These are phyloP conservation scores for Kluyveromyces starmeri DNA, from an alignment of 805 yeast genomes.

Conservation along the genomic window DNA sequence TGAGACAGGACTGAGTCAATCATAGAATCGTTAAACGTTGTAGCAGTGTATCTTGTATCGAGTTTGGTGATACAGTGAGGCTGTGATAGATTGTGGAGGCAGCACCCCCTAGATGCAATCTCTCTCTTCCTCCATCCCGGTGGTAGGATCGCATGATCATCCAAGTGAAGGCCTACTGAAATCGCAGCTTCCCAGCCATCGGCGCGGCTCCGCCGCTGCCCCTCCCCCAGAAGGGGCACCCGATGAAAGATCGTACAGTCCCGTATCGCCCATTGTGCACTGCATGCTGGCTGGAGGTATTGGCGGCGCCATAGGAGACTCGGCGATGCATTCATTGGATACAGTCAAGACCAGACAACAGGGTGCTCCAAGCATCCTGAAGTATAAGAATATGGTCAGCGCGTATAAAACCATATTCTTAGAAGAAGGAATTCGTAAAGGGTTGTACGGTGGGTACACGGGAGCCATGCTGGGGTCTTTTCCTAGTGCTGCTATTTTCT, in stretches of 20 bases:
- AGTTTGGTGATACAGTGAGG: no score
- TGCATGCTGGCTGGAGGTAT: slow-evolving; percentile 86
- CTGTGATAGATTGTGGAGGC: no score
- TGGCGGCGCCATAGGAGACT: slow-evolving; percentile 91
- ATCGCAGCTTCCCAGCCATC: not conserved
- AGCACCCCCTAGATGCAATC: no score
- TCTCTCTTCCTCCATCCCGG: slow-evolving; percentile 18
- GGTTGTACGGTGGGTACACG: slow-evolving; percentile 84
- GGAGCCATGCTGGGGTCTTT: slow-evolving; percentile 91
- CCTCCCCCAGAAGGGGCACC: slow-evolving; percentile 2
- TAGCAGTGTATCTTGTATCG: no score
- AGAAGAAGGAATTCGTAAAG: slow-evolving; percentile 79
- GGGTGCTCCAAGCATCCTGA: slow-evolving; percentile 60
- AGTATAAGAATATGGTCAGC: slow-evolving; percentile 64
- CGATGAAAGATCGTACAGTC: slow-evolving; percentile 1
- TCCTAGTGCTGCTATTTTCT: slow-evolving; percentile 92
- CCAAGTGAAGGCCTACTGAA: slow-evolving; percentile 4
- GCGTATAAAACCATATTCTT: slow-evolving; percentile 68
- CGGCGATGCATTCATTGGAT: slow-evolving; percentile 90
- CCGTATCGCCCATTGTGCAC: slow-evolving; percentile 36
- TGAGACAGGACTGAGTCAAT: no score
- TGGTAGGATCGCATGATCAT: slow-evolving; percentile 7
- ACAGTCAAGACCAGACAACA: slow-evolving; percentile 97
- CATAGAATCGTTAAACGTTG: no score
- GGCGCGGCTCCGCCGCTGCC: slow-evolving; percentile 4